Evolutionary conservation across 805 yeast species (phyloP).

Genomic region (Lipomyces japonicus): DNA sequence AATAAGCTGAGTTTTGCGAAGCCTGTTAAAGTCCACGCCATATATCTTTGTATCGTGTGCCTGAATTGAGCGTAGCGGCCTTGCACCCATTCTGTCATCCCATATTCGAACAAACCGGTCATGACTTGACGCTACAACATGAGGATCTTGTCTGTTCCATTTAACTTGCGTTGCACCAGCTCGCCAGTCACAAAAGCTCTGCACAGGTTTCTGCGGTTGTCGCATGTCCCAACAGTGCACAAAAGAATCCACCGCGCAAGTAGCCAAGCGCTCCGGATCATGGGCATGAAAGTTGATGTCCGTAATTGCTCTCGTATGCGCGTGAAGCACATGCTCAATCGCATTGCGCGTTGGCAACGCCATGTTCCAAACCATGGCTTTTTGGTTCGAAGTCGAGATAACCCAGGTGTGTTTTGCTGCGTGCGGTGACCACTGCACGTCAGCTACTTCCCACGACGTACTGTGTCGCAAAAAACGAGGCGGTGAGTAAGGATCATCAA

Average conservation of each 20-base stretch:
- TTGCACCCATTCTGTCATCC: constrained; percentile 82
- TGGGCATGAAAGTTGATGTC: constrained; percentile 90
- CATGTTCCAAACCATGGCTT: constrained; percentile 91
- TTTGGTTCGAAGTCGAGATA: constrained; percentile 89
- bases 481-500: constrained; percentile 91
- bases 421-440: constrained; percentile 98
- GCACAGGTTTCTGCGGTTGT: constrained; percentile 63
- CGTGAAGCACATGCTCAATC: constrained; percentile 80
- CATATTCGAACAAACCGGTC: constrained; percentile 76
- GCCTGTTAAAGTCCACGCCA: constrained; percentile 77
- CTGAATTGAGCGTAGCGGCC: constrained; percentile 60
- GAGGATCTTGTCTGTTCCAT: constrained; percentile 77
- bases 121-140: constrained; percentile 81
- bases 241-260: constrained; percentile 88
- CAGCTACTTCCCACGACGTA: constrained; percentile 98
- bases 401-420: constrained; percentile 82
- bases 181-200: constrained; percentile 86
- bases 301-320: constrained; percentile 89
- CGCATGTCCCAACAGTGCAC: constrained; percentile 90
- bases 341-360: constrained; percentile 68
- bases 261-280: constrained; percentile 82
- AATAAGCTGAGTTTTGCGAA: constrained; percentile 56
- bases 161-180: constrained; percentile 94
- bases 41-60: constrained; percentile 88
- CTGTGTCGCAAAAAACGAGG: constrained; percentile 91